These are phyloP conservation scores for Leucocoprinus sp. DNA, from an alignment of 768 basidiomycete species.

Conservation along the genomic window DNA sequence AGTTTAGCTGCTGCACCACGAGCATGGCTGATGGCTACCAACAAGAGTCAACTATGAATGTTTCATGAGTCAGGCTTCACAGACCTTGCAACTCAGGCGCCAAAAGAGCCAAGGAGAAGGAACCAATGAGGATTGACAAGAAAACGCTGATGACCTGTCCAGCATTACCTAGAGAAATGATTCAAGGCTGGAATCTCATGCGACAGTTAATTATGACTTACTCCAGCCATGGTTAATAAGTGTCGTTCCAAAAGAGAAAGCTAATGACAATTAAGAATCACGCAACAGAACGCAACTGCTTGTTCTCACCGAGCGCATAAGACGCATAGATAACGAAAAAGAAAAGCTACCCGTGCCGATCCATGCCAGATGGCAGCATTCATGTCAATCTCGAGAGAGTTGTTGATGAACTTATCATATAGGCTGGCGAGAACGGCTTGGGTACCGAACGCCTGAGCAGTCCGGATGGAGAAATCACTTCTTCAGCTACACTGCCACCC, in stretches of 20 bases:
- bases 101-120: conserved; percentile 67
- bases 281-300: background rate
- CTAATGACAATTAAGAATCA: too few species aligned
- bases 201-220: conserved; percentile 16
- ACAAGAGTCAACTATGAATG: conserved; percentile 26
- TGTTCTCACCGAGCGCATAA: conserved; percentile 45
- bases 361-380: conserved; percentile 48
- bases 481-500: conserved; percentile 75
- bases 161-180: conserved; percentile 31
- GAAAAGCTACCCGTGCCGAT: conserved; percentile 47
- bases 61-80: conserved; percentile 15
- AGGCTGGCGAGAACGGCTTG: conserved; percentile 46
- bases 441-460: conserved; percentile 77
- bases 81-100: conserved; percentile 71
- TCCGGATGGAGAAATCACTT: conserved; percentile 76
- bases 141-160: conserved; percentile 73
- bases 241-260: conserved; percentile 77
- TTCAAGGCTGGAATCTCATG: background rate
- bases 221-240: conserved; percentile 50
- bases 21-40: conserved; percentile 47
- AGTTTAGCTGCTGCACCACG: conserved; percentile 78
- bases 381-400: conserved; percentile 33
- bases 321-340: conserved; percentile 67
- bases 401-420: conserved; percentile 45
- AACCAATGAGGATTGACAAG: conserved; percentile 68